These are phyloP conservation scores for Turritis glabra DNA, from an alignment of 345 rosid genomes.

Conservation along the genomic window DNA sequence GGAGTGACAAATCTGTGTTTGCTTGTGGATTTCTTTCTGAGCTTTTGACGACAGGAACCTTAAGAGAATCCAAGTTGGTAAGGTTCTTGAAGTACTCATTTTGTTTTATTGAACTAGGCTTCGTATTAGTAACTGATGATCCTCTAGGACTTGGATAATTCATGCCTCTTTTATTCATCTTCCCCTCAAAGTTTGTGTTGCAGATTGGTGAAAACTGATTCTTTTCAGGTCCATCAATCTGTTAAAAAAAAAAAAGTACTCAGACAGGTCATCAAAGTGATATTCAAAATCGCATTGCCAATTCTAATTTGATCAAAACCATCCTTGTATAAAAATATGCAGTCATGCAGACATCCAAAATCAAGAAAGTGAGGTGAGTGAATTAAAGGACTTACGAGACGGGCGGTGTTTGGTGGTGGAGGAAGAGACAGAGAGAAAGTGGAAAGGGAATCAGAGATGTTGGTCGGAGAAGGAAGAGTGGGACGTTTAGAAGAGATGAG, in stretches of 20 bases:
- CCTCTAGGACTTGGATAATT: constrained; percentile 33
- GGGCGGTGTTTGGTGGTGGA: constrained; percentile 15
- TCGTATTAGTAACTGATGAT: constrained; percentile 40
- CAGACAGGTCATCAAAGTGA: neutral
- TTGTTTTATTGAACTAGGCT: constrained; percentile 36
- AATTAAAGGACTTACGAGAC: constrained; percentile 19
- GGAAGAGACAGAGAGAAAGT: constrained; percentile 28
- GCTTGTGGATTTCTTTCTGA: constrained; percentile 27
- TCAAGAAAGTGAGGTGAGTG: constrained; percentile 3
- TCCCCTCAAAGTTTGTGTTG: constrained; percentile 48
- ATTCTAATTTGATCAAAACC: constrained; percentile 6
- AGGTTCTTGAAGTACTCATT: constrained; percentile 43
- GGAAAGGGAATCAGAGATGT: constrained; percentile 32
- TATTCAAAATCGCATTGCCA: neutral
- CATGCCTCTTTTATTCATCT: constrained; percentile 33
- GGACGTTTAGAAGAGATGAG: constrained; percentile 12
- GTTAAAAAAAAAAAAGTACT: neutral
- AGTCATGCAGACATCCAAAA: neutral
- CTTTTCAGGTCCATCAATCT: constrained; percentile 54
- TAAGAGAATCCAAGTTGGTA: constrained; percentile 42
- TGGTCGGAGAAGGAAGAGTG: constrained; percentile 26
- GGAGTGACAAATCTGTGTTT: constrained; percentile 45
- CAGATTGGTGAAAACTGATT: constrained; percentile 35
- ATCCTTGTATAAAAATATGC: neutral
- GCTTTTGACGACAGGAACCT: constrained; percentile 38